A percentile compares a stretch with the other conserved stretches of the same genome.
These are phyloP conservation scores for Penstemon newberryi DNA, from an alignment of 257 asterid genomes.

Conservation along the genomic window DNA sequence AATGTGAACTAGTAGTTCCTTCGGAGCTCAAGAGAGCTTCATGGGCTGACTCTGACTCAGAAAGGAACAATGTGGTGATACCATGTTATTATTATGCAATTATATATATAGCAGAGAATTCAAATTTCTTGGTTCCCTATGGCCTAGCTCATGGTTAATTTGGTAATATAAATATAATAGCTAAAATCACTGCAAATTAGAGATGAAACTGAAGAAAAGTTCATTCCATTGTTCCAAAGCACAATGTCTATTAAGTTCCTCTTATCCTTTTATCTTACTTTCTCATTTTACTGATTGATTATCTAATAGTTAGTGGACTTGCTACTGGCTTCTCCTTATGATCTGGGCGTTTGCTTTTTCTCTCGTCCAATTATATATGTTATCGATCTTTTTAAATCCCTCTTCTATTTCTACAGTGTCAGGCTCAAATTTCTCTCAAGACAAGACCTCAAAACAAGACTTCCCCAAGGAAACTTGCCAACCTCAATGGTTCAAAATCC, in stretches of 20 bases:
- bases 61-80: not conserved
- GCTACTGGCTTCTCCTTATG: not conserved
- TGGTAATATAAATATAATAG: not conserved
- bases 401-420: not conserved
- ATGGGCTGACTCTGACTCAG: not conserved
- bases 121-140: not conserved
- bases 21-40: not conserved
- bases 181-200: not conserved
- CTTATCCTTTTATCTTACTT: slow-evolving; percentile 8
- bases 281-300: not conserved
- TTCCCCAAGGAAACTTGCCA: slow-evolving; percentile 34
- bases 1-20: not conserved
- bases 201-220: slow-evolving; percentile 8
- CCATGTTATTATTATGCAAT: not conserved
- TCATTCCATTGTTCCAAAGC: not conserved
- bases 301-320: not conserved
- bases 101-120: not conserved
- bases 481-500: slow-evolving; percentile 35
- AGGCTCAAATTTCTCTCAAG: slow-evolving; percentile 31
- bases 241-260: not conserved
- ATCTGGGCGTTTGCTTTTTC: slow-evolving; percentile 13
- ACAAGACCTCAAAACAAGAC: slow-evolving; percentile 36
- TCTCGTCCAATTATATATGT: slow-evolving; percentile 16
- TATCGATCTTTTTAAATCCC: slow-evolving; percentile 15
- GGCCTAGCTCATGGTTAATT: slow-evolving; percentile 3